These are phyloP conservation scores for Venturia aucupariae DNA, from an alignment of 2,329 filamentous ascomycete species.

Conservation along the genomic window DNA sequence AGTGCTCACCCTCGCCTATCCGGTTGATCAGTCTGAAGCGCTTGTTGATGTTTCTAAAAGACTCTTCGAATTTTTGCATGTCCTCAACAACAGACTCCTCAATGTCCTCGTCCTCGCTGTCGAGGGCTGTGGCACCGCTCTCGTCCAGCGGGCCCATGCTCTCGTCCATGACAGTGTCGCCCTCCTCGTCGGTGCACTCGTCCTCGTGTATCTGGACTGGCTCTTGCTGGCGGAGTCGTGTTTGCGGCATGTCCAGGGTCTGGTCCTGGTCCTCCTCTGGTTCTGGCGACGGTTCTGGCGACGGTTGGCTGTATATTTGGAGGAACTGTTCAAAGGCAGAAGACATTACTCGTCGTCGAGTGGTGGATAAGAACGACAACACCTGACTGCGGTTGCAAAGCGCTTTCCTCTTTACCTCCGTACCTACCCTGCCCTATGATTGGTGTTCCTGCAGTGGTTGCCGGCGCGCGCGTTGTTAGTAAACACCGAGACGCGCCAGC, in stretches of 20 bases:
- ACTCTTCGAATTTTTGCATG: slow-evolving; percentile 74
- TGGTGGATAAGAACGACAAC: not conserved
- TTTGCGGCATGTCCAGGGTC: not conserved
- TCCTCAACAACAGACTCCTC: slow-evolving; percentile 68
- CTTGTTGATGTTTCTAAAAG: slow-evolving; percentile 74
- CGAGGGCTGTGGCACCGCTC: slow-evolving; percentile 38
- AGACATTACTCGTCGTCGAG: not conserved
- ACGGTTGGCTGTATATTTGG: not conserved
- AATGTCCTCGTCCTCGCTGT: slow-evolving; percentile 44
- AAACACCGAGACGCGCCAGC: not conserved
- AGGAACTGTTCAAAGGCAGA: slow-evolving; percentile 2
- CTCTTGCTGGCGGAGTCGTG: slow-evolving; percentile 5
- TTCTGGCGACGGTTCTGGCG: not conserved
- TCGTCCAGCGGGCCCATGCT: slow-evolving; percentile 41
- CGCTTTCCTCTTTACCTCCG: too few relatives aligned
- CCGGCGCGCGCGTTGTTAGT: slow-evolving; percentile 5
- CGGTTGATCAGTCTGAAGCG: slow-evolving; percentile 88
- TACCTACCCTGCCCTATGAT: too few relatives aligned
- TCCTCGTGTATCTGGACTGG: slow-evolving; percentile 10
- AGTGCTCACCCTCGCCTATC: slow-evolving; percentile 75
- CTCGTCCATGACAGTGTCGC: slow-evolving; percentile 34
- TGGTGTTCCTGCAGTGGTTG: too few relatives aligned
- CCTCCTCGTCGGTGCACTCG: slow-evolving; percentile 22
- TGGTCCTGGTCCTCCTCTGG: not conserved
- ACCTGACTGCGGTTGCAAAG: not conserved